Percentiles rank a stretch among this genome's conserved stretches.
Evolutionary conservation across 169 alveolate genomes (phyloP).

Genomic region (Cardiosporidium cionae): DNA sequence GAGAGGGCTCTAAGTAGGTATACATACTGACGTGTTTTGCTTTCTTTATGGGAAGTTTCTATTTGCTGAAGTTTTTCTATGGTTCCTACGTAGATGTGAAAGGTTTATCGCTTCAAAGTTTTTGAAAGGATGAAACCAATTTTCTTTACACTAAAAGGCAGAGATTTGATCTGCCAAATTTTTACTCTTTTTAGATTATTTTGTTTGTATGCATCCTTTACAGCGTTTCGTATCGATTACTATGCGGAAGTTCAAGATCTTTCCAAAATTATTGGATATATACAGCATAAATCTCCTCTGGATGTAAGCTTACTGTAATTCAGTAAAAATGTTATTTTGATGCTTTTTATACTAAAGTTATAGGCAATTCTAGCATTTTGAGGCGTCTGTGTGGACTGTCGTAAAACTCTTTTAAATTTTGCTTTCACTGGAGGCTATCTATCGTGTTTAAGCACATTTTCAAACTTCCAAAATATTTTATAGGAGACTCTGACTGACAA

Average conservation of each 20-base stretch:
- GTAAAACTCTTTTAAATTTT: neutral
- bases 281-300: slow-evolving; percentile 13
- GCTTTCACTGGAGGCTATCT: neutral
- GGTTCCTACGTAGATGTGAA: neutral
- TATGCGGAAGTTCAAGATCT: slow-evolving; percentile 31
- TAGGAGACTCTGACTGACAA: too few species aligned
- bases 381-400: neutral
- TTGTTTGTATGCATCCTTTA: neutral
- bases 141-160: neutral
- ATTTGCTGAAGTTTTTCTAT: too few species aligned
- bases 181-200: neutral
- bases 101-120: neutral
- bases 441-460: neutral
- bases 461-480: too few species aligned
- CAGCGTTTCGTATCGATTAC: slow-evolving; percentile 33
- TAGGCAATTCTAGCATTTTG: neutral
- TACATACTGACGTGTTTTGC: too few species aligned
- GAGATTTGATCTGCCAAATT: neutral
- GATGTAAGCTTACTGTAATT: slow-evolving; percentile 1
- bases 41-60: too few species aligned
- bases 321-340: neutral
- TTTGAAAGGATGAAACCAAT: neutral
- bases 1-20: too few species aligned
- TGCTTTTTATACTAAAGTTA: neutral
- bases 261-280: slow-evolving; percentile 1